phyloP scores from a whole-genome alignment of 164 flowering plant species.

The Magnolia kwangsiensis region DNA sequence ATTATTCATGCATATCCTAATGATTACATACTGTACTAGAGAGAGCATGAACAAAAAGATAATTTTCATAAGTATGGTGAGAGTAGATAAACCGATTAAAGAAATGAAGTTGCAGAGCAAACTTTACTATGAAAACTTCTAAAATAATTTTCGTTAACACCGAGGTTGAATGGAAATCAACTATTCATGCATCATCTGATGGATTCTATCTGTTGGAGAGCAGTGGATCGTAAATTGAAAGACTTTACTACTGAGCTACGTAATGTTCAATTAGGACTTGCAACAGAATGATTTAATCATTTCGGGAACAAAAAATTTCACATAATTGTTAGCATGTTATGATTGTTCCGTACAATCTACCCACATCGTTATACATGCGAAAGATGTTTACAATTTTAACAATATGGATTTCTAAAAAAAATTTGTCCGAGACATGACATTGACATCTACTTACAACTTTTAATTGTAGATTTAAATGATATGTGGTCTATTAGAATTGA shows the following conservation, averaged over 20 bases:
- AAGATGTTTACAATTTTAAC: background rate
- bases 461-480: background rate
- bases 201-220: background rate
- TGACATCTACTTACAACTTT: constrained; percentile 6
- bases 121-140: background rate
- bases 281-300: background rate
- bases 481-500: background rate
- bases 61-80: background rate
- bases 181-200: background rate
- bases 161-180: background rate
- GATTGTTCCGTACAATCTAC: too few relatives aligned
- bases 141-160: background rate
- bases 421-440: background rate
- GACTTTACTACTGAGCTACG: background rate
- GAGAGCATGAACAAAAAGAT: background rate
- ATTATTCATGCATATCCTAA: background rate
- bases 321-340: background rate
- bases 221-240: background rate
- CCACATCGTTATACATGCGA: background rate
- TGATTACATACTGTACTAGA: background rate
- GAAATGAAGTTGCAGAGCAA: background rate
- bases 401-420: too few relatives aligned
- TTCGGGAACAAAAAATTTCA: background rate
- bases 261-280: background rate
- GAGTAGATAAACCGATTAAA: background rate